Conservation (phyloP, 2,329 filamentous ascomycete genomes). For the Hawksworthiomyces lignivorus region DNA sequence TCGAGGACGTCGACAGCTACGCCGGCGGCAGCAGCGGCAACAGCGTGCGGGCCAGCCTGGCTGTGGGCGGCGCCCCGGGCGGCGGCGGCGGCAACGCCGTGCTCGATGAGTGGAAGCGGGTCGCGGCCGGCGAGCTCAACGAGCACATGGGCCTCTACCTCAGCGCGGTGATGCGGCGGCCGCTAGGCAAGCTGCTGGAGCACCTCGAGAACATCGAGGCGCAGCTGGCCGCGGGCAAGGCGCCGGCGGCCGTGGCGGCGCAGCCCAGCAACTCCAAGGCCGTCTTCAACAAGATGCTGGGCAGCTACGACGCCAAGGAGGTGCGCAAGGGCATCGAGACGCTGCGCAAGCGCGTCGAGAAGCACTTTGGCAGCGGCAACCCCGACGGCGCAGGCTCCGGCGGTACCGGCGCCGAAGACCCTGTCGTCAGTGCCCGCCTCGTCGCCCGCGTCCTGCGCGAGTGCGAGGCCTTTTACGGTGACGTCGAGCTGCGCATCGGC, state of each 20-base stretch:
- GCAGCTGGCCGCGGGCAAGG: conserved; percentile 53
- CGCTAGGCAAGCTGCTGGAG: conserved; percentile 83
- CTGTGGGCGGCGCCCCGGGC: no score
- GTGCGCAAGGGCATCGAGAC: conserved; percentile 84
- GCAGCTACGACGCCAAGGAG: conserved; percentile 74
- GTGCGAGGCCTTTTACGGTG: conserved; percentile 55
- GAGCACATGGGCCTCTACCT: conserved; percentile 88
- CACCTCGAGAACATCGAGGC: conserved; percentile 85
- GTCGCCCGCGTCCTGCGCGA: conserved; percentile 51
- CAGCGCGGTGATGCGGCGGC: conserved; percentile 77
- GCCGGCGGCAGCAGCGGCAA: no score
- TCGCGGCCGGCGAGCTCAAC: conserved; percentile 67
- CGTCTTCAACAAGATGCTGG: conserved; percentile 79
- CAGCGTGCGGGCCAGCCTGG: no score
- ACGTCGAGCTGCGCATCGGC: conserved; percentile 54
- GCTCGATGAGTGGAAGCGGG: conserved; percentile 73
- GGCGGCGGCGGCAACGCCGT: conserved; percentile 65
- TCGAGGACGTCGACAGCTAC: conserved; percentile 76
- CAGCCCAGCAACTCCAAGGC: conserved; percentile 77
- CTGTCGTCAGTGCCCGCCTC: conserved; percentile 24
- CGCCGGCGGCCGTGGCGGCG: conserved; percentile 57
- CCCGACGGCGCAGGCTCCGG: conserved; percentile 30
- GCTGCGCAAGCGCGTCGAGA: conserved; percentile 85
- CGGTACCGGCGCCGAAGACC: neutral
- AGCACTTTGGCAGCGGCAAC: conserved; percentile 90